A percentile compares a stretch with the other conserved stretches of the same genome.
These are phyloP conservation scores for Sordaria brevicollis DNA, from an alignment of 495 filamentous ascomycete genomes.

Conservation along the genomic window DNA sequence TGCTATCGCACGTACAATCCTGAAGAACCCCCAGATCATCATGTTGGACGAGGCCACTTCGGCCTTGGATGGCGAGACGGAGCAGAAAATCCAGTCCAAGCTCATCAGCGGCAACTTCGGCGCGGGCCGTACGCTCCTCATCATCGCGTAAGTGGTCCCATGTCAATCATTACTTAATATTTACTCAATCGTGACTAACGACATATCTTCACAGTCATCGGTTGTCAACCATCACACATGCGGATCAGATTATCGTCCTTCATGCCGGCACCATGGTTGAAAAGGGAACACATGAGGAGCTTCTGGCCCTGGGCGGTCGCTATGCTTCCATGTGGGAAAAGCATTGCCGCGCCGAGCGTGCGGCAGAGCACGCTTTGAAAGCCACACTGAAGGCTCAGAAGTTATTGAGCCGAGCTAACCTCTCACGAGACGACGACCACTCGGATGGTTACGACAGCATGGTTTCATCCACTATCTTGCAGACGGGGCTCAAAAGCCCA, in stretches of 20 bases:
- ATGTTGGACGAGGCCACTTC: constrained; percentile 95
- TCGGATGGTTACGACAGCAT: constrained; percentile 25
- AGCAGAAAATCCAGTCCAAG: constrained; percentile 88
- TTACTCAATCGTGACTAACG: constrained; percentile 1
- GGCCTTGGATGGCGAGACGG: constrained; percentile 88
- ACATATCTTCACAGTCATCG: constrained; percentile 47
- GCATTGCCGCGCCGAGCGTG: constrained; percentile 80
- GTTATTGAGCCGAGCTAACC: constrained; percentile 37
- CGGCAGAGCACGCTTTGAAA: constrained; percentile 59
- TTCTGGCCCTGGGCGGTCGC: constrained; percentile 64
- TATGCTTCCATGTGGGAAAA: constrained; percentile 96
- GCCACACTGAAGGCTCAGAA: constrained; percentile 46
- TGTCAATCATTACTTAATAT: neutral
- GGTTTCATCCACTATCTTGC: constrained; percentile 20
- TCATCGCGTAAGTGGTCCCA: constrained; percentile 42
- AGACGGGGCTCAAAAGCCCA: constrained; percentile 12
- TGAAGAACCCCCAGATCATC: constrained; percentile 93
- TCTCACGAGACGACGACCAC: constrained; percentile 14
- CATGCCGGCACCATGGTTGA: constrained; percentile 76
- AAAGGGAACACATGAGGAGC: constrained; percentile 74
- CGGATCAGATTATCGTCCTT: constrained; percentile 91
- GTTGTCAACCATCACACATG: constrained; percentile 85
- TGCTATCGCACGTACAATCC: constrained; percentile 89
- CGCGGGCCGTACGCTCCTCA: constrained; percentile 68
- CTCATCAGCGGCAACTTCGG: constrained; percentile 69